Base-by-base conservation (phyloP, 1,139 yeast genomes). In the Pneumocystis wakefieldiae region DNA sequence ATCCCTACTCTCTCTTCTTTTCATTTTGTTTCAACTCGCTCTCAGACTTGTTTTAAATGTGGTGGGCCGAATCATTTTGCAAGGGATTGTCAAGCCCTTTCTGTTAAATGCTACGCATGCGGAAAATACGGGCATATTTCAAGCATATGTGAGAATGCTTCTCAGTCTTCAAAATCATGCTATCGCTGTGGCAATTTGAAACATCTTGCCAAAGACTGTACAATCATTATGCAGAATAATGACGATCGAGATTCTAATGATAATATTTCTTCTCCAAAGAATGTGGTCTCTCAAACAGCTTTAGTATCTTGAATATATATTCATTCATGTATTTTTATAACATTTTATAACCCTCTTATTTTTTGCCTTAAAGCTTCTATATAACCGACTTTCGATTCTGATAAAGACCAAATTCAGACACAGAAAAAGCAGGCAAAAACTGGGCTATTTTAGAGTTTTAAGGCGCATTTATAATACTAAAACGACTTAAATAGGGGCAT, bases 21-120 rank as follows among this genome's bases (percentile, higher is more conserved):
- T 14, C 42, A 57, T 57, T 57, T 39, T 37, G n/a, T 15, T 17
- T 5, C 29, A 10, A 65, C 66, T 5, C 65, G 67, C 41, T 79
- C 80, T 68, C 81, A 87, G 67, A 83, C 90, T 66, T 88, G 95
- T 77, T 87, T 86, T 85, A 87, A 85, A 77, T 88, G 95, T 76
- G 95, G 95, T 72, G 62, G 94, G 68, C 91, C 94, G 73, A 87
- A 87, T 83, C 96, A 88, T 76, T 86, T 84, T 77, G 95, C 95
- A 67, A 85, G 89, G 77, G 95, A 87, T 76, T 88, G 96, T 76
- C 88, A 85, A 57, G 59, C 59, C 7, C 29, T 19, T 10, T 37
- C 59, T 12, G 42, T 37, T 3, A 57, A 57, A 57, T 57, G 59
- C 12, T 57, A 37, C 17, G 42, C 42, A 7, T 57, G 59, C 14